A percentile compares a stretch with the other conserved stretches of the same genome.
These are phyloP conservation scores for Penicillium ochrochloron DNA, from an alignment of 495 filamentous ascomycete genomes.

Conservation along the genomic window DNA sequence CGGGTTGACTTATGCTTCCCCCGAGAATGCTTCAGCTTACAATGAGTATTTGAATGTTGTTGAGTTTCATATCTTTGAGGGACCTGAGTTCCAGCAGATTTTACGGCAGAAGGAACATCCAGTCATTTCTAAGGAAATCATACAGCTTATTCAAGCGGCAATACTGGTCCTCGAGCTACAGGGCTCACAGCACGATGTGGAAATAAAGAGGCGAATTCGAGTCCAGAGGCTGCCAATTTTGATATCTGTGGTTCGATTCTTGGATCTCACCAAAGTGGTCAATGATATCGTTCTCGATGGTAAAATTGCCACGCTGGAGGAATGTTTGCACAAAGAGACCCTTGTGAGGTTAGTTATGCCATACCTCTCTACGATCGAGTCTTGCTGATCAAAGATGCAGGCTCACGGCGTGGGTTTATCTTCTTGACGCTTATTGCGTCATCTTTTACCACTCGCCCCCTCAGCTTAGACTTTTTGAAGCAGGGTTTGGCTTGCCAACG, in stretches of 20 bases:
- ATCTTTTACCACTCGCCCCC: not conserved
- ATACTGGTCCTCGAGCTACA: not conserved
- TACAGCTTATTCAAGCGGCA: not conserved
- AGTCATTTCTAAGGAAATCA: not conserved
- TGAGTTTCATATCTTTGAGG: not conserved
- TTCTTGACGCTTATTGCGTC: not conserved
- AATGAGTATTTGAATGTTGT: not conserved
- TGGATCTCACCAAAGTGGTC: not conserved
- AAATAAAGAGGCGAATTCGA: not conserved
- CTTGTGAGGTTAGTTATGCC: not conserved
- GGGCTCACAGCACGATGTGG: not conserved
- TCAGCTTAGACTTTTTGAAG: not conserved
- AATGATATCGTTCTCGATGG: not conserved
- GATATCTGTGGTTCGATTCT: not conserved
- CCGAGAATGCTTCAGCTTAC: not conserved
- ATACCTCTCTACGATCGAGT: not conserved
- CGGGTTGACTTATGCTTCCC: not conserved
- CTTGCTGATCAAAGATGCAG: not conserved
- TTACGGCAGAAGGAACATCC: not conserved
- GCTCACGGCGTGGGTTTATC: not conserved
- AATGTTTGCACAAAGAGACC: not conserved
- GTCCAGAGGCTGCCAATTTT: not conserved
- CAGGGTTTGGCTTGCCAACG: not conserved
- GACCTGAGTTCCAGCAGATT: not conserved
- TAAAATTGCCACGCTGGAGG: not conserved